Evolutionary conservation across 2,329 filamentous ascomycete genomes (phyloP).

Genomic region (Trichocomaceae sp.): DNA sequence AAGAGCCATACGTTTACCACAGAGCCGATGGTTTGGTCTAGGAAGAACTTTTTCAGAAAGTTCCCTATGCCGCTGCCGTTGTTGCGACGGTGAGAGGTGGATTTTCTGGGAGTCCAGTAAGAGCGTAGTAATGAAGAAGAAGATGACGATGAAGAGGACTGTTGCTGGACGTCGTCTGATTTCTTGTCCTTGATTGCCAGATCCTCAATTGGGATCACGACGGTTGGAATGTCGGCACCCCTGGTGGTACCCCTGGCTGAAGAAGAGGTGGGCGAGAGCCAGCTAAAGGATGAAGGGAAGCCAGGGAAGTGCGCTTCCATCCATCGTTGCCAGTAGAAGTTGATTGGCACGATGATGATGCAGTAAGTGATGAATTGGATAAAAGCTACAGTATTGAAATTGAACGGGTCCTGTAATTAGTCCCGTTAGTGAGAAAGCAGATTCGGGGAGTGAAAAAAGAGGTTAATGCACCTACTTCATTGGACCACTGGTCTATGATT

Average conservation of each 20-base stretch:
- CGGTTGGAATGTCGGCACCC: constrained; percentile 2
- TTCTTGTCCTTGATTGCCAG: constrained; percentile 14
- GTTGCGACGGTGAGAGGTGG: background rate
- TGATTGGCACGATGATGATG: constrained; percentile 68
- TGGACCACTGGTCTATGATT: constrained; percentile 31
- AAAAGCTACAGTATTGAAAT: constrained; percentile 60
- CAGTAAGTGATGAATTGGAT: constrained; percentile 72
- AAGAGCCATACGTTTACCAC: constrained; percentile 53
- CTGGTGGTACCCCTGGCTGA: constrained; percentile 36
- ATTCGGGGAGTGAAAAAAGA: background rate
- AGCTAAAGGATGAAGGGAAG: constrained; percentile 35
- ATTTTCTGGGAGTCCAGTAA: constrained; percentile 1
- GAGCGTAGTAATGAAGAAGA: background rate
- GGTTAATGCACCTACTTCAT: constrained; percentile 20
- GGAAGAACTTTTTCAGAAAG: constrained; percentile 48
- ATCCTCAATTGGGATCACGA: constrained; percentile 20
- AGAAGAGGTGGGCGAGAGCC: constrained; percentile 5
- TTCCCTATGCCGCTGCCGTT: constrained; percentile 34
- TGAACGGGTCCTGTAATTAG: constrained; percentile 48
- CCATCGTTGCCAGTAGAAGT: constrained; percentile 78
- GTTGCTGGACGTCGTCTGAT: constrained; percentile 10
- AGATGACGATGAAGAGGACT: background rate
- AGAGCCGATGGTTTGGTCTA: constrained; percentile 53
- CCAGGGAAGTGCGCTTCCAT: constrained; percentile 71
- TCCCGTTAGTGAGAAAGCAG: background rate